Evolutionary conservation across 208 protist species (phyloP).

Genomic region (Kentomonas sorsogonicus): DNA sequence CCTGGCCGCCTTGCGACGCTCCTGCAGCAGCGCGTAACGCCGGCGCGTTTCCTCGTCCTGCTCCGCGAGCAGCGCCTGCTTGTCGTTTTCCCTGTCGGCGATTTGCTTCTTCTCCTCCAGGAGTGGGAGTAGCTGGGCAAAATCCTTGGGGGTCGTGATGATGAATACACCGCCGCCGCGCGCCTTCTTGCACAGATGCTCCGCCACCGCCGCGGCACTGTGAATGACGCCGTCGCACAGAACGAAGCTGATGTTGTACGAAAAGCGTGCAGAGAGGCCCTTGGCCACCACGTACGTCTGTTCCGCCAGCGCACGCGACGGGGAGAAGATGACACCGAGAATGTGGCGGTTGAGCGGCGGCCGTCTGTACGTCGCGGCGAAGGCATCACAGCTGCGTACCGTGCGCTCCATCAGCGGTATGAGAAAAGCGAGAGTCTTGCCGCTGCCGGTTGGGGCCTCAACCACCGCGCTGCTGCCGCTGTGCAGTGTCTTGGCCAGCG

Average conservation of each 20-base stretch:
- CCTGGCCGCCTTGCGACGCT: neutral
- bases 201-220: conserved; percentile 27
- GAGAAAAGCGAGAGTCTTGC: conserved; percentile 96
- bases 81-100: neutral
- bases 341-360: conserved; percentile 67
- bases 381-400: conserved; percentile 48
- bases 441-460: conserved; percentile 96
- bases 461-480: conserved; percentile 71
- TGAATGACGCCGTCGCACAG: conserved; percentile 74
- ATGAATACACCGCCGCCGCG: conserved; percentile 71
- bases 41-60: conserved; percentile 53
- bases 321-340: conserved; percentile 70
- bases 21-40: conserved; percentile 22
- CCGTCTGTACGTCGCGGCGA: conserved; percentile 28
- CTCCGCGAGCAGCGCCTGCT: conserved; percentile 26
- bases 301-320: conserved; percentile 76
- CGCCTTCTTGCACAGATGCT: conserved; percentile 33
- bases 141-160: conserved; percentile 75
- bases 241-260: conserved; percentile 67
- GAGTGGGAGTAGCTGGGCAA: conserved; percentile 36
- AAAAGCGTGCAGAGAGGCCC: conserved; percentile 57
- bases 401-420: conserved; percentile 82
- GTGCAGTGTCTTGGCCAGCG: conserved; percentile 45
- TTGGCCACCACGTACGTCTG: conserved; percentile 83
- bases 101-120: conserved; percentile 12